phyloP scores from a whole-genome alignment of 2,329 filamentous ascomycete genomes.

The Pyrenophora graminea region DNA sequence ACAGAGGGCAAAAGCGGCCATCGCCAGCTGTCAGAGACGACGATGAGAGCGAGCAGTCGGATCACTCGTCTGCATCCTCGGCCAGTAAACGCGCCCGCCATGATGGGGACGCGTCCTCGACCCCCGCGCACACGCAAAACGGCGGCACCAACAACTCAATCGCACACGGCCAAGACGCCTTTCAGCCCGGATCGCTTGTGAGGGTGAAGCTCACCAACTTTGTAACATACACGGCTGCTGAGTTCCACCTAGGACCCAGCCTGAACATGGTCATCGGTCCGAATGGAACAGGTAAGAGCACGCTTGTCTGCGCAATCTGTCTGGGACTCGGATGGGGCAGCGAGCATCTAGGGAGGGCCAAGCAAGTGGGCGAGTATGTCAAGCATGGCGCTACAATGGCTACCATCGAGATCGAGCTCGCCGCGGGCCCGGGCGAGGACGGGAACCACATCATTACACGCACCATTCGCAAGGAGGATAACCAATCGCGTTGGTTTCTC shows the following conservation, averaged over 20 bases:
- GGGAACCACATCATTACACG: conserved; percentile 75
- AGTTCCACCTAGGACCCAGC: conserved; percentile 88
- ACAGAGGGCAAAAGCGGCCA: conserved; percentile 30
- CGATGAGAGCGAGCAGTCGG: conserved; percentile 25
- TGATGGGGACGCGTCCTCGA: conserved; percentile 36
- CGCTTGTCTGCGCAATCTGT: conserved; percentile 94
- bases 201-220: conserved; percentile 86
- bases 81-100: conserved; percentile 42
- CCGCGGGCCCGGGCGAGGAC: conserved; percentile 60
- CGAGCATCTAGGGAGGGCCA: conserved; percentile 80
- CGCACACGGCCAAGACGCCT: conserved; percentile 22
- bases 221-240: conserved; percentile 90
- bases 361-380: conserved; percentile 84
- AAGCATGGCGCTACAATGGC: conserved; percentile 83
- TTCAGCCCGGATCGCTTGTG: conserved; percentile 80
- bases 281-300: conserved; percentile 98
- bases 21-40: conserved; percentile 26
- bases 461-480: conserved; percentile 79
- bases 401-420: conserved; percentile 87
- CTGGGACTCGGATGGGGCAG: conserved; percentile 80
- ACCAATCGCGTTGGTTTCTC: conserved; percentile 77
- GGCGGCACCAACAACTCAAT: conserved; percentile 1
- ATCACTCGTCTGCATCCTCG: conserved; percentile 26
- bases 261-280: conserved; percentile 98
- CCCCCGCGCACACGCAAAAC: conserved; percentile 10